Conservation (phyloP, 371 early-diverging fungal genomes). For the Choanephora cucurbitarum region DNA sequence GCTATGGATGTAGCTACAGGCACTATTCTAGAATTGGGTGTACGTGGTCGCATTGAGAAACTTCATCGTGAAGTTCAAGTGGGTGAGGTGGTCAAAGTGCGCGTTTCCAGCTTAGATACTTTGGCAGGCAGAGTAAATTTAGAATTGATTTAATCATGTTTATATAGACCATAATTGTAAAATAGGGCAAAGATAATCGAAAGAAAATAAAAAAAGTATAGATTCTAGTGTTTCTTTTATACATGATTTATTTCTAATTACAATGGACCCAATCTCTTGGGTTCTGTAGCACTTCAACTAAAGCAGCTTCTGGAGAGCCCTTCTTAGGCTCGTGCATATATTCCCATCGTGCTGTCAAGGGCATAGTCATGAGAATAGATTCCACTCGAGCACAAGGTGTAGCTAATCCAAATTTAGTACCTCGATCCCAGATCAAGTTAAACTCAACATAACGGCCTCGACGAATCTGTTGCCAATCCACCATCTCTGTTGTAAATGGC, state of each 20-base stretch:
- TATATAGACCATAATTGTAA: background rate
- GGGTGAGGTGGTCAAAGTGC: slow-evolving; percentile 38
- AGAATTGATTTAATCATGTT: slow-evolving; percentile 15
- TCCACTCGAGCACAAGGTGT: slow-evolving; percentile 90
- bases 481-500: slow-evolving; percentile 68
- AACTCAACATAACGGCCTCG: slow-evolving; percentile 92
- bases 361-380: slow-evolving; percentile 84
- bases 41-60: slow-evolving; percentile 35
- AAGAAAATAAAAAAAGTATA: too few relatives aligned
- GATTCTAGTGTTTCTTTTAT: too few relatives aligned
- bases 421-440: slow-evolving; percentile 86
- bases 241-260: too few relatives aligned
- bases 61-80: slow-evolving; percentile 23
- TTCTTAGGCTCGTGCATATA: slow-evolving; percentile 77
- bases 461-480: slow-evolving; percentile 83
- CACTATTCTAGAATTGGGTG: slow-evolving; percentile 40
- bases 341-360: slow-evolving; percentile 86
- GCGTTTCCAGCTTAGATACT: slow-evolving; percentile 26
- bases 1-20: slow-evolving; percentile 33
- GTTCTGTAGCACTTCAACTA: slow-evolving; percentile 76
- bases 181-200: too few relatives aligned
- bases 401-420: slow-evolving; percentile 87
- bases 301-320: slow-evolving; percentile 70
- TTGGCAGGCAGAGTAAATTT: slow-evolving; percentile 26
- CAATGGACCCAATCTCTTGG: slow-evolving; percentile 91